phyloP scores from a whole-genome alignment of 2,329 filamentous ascomycete genomes.

The Fusarium virguliforme region DNA sequence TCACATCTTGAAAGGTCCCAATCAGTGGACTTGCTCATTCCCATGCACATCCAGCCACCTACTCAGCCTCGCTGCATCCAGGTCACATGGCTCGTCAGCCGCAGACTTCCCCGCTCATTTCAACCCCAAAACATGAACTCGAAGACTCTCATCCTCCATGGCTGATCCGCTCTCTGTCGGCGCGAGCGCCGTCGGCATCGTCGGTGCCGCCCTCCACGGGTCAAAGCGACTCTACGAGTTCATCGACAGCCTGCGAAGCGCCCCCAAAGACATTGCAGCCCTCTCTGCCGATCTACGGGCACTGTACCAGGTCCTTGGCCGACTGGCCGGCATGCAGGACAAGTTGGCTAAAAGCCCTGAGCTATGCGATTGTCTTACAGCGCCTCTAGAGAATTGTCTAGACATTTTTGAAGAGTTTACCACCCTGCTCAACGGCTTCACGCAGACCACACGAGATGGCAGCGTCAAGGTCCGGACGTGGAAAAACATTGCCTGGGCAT shows the following conservation, averaged over 20 bases:
- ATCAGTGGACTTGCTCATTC: background rate
- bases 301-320: background rate
- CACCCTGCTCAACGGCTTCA: background rate
- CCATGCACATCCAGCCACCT: background rate
- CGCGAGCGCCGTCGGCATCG: constrained; percentile 3
- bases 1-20: no score
- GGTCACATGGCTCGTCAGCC: background rate
- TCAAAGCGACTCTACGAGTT: background rate
- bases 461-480: background rate
- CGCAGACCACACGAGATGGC: background rate
- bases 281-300: background rate
- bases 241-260: background rate
- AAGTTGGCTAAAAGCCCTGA: background rate
- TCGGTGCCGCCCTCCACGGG: background rate
- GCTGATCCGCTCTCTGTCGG: background rate
- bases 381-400: background rate
- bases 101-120: background rate
- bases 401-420: constrained; percentile 9
- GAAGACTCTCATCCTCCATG: background rate
- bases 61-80: background rate
- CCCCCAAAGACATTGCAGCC: background rate
- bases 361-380: background rate
- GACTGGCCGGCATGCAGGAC: background rate
- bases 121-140: background rate
- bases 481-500: constrained; percentile 3